Evolutionary conservation across 2,329 filamentous ascomycete species (phyloP).

Genomic region (Xylariaceae sp.): DNA sequence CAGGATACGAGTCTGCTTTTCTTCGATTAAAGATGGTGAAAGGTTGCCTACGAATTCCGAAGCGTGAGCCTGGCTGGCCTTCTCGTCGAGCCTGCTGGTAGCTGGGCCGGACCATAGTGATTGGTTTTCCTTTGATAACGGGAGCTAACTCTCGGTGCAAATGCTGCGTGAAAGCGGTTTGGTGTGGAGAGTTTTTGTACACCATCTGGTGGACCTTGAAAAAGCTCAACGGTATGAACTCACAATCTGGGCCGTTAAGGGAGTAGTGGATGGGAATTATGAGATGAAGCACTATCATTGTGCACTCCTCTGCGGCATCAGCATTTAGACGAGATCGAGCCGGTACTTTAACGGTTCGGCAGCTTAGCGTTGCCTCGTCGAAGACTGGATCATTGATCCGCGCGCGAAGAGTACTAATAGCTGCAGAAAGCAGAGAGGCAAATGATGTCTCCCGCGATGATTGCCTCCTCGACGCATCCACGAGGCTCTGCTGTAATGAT

Average conservation of each 20-base stretch:
- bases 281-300: slow-evolving; percentile 62
- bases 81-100: neutral
- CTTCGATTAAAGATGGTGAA: slow-evolving; percentile 15
- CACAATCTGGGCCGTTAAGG: slow-evolving; percentile 56
- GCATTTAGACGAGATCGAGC: slow-evolving; percentile 36
- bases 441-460: slow-evolving; percentile 52
- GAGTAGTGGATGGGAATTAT: slow-evolving; percentile 67
- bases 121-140: slow-evolving; percentile 21
- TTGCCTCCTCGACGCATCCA: slow-evolving; percentile 43
- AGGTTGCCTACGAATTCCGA: neutral
- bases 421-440: slow-evolving; percentile 48
- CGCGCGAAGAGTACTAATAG: slow-evolving; percentile 45
- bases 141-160: slow-evolving; percentile 64
- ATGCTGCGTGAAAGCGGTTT: slow-evolving; percentile 64
- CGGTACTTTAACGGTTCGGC: slow-evolving; percentile 48
- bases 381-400: slow-evolving; percentile 50
- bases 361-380: slow-evolving; percentile 48
- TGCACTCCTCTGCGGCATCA: slow-evolving; percentile 33
- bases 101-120: slow-evolving; percentile 29
- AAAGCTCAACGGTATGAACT: slow-evolving; percentile 67
- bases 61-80: neutral
- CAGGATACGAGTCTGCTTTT: slow-evolving; percentile 26
- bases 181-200: slow-evolving; percentile 58
- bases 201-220: slow-evolving; percentile 71
- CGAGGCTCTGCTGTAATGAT: slow-evolving; percentile 47